Conservation (phyloP, 192 early-diverging fungal species). For the Entomortierella beljakovae region DNA sequence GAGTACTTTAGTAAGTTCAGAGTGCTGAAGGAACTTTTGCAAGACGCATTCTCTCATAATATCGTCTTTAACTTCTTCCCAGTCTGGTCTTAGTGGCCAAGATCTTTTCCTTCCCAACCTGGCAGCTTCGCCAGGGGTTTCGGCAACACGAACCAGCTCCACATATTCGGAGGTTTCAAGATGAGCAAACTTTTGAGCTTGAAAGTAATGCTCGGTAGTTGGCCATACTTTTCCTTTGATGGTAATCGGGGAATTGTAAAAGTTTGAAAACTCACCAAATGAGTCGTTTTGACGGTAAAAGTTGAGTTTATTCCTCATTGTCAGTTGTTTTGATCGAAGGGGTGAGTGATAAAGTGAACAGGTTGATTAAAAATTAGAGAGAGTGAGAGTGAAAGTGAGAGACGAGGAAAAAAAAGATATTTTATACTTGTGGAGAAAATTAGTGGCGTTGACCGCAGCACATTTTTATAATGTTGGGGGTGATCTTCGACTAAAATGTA, state of each 20-base stretch:
- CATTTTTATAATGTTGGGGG: too few species aligned
- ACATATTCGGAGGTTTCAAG: constrained; percentile 22
- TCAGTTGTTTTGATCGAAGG: not conserved
- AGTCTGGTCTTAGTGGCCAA: constrained; percentile 51
- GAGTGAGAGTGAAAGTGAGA: not conserved
- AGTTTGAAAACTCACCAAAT: constrained; percentile 59
- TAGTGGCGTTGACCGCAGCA: too few species aligned
- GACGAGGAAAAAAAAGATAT: too few species aligned
- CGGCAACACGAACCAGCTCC: constrained; percentile 22
- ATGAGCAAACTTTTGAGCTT: constrained; percentile 54
- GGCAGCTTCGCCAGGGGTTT: constrained; percentile 53
- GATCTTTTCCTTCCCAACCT: constrained; percentile 50
- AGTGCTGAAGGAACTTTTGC: constrained; percentile 58
- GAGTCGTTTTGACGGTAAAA: constrained; percentile 53
- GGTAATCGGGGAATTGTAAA: constrained; percentile 40
- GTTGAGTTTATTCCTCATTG: constrained; percentile 45
- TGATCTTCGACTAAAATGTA: too few species aligned
- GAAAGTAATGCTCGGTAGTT: constrained; percentile 61
- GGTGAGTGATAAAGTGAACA: not conserved
- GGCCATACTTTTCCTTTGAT: constrained; percentile 40
- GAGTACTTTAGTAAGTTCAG: constrained; percentile 37
- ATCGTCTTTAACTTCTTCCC: constrained; percentile 58
- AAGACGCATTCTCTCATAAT: constrained; percentile 51
- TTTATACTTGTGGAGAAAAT: too few species aligned
- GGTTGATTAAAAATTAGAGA: not conserved